Base-by-base conservation (phyloP, 2,329 filamentous ascomycete genomes). In the Colletotrichum falcatum region DNA sequence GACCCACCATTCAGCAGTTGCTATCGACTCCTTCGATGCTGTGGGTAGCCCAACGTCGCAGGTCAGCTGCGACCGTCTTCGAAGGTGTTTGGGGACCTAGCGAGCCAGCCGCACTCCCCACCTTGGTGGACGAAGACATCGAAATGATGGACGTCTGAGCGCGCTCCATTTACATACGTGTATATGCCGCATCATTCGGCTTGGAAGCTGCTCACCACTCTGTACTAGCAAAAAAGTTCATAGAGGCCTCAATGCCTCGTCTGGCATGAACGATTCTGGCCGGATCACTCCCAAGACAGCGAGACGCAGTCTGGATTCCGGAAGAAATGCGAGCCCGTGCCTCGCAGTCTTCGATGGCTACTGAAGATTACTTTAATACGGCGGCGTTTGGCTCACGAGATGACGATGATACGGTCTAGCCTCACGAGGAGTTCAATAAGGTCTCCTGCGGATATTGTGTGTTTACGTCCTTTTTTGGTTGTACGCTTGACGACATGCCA, bases 11-110 rank as follows among this genome's bases (percentile, higher is more conserved):
- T 30, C 87, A 92, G 62, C 88, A 97, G 73, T 83, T 99, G 14
- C 87, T 97, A 56, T 83, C 88, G 55, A 88, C 91, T 1, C 89
- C 91, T 59, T 94, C 94, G 30, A 87, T 97, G 62, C 88, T 87
- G 72, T 99, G 96, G 93, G 92, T 97, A 39, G 88, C 90, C 65
- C 83, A 85, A 61, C 90, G 94, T 72, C 90, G 94, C 65, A 90
- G 92, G 65, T 93, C 94, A 14, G 93, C 94, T 54, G 96, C 96
- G n/a, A 98, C 94, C 0, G 91, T 99, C 63, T 99, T 93, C 76
- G 96, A 99, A 82, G 96, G 96, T 73, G 96, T 94, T 79, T 99
- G 95, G 92, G 96, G 96, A 5, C 95, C 95, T 39, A 91, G 84
- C n/a, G 85, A 88, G 62, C 80, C 85, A 60, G 78, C 83, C 39